Percentiles rank a stretch among this genome's conserved stretches.
Evolutionary conservation across 2,329 filamentous ascomycete species (phyloP).

Genomic region (Xylaria sp.): DNA sequence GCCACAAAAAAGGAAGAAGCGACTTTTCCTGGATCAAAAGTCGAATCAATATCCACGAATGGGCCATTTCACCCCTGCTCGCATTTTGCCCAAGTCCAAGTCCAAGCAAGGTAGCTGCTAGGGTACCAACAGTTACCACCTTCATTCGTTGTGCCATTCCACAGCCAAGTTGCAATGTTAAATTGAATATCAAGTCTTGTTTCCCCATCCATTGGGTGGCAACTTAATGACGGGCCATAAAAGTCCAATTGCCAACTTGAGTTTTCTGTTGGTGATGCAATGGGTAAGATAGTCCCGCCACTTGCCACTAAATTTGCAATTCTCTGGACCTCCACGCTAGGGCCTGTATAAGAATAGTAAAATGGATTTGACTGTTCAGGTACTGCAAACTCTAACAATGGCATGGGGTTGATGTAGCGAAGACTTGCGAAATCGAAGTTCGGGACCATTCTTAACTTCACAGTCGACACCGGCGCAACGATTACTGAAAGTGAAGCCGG

Average conservation of each 20-base stretch:
- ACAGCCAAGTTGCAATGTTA: constrained; percentile 2
- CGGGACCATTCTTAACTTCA: not conserved
- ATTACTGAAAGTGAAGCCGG: not conserved
- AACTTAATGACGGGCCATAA: constrained; percentile 13
- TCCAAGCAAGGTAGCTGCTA: not conserved
- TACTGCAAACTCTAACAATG: not conserved
- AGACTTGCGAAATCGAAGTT: constrained; percentile 23
- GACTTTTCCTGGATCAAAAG: not conserved
- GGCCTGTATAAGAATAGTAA: not conserved
- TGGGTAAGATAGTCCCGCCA: constrained; percentile 10
- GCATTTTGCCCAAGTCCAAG: not conserved
- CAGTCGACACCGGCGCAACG: not conserved
- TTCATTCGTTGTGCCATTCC: not conserved
- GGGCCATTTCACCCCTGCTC: not conserved
- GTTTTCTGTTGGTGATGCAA: constrained; percentile 1
- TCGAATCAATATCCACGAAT: not conserved
- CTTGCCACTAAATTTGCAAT: not conserved
- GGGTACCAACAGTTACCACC: not conserved
- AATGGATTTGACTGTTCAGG: not conserved
- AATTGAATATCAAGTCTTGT: not conserved
- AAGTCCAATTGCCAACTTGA: constrained; percentile 25
- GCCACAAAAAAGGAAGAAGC: not conserved
- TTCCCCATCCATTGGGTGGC: not conserved
- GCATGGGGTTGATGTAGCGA: not conserved
- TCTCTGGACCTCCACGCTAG: constrained; percentile 1